Percentiles rank a stretch among this genome's conserved stretches.
phyloP scores from a whole-genome alignment of 2,329 filamentous ascomycete genomes.

The Aspergillus ruber region DNA sequence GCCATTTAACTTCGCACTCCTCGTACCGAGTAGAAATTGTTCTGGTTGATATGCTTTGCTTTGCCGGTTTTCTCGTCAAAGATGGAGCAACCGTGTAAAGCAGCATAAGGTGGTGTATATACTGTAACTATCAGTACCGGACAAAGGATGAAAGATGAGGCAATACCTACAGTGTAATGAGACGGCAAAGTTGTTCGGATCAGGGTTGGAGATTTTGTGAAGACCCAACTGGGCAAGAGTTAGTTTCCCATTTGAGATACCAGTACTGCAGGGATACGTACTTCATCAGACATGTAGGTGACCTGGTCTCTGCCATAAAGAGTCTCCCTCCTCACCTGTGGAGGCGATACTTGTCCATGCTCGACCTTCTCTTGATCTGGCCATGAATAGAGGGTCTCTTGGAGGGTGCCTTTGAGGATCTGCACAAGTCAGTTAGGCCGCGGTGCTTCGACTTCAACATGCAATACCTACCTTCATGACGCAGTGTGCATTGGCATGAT shows the following conservation, averaged over 20 bases:
- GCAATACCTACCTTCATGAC: slow-evolving; percentile 64
- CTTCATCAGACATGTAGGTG: slow-evolving; percentile 80
- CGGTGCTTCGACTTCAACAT: background rate
- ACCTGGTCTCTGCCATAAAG: slow-evolving; percentile 66
- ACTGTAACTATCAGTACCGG: slow-evolving; percentile 37
- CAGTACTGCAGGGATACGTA: slow-evolving; percentile 14
- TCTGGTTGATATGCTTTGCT: slow-evolving; percentile 63
- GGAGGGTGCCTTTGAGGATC: slow-evolving; percentile 69
- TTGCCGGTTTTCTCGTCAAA: slow-evolving; percentile 73
- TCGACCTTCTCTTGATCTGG: slow-evolving; percentile 47
- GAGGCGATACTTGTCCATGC: slow-evolving; percentile 46
- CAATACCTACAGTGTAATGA: slow-evolving; percentile 64
- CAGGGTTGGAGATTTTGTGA: slow-evolving; percentile 73
- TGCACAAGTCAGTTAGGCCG: slow-evolving; percentile 22
- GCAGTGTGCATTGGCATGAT: slow-evolving; percentile 83
- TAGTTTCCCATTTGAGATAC: background rate
- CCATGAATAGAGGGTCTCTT: slow-evolving; percentile 75
- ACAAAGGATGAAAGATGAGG: background rate
- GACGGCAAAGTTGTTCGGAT: slow-evolving; percentile 66
- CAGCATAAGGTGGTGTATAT: slow-evolving; percentile 85
- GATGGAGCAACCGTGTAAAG: slow-evolving; percentile 71
- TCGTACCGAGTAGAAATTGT: slow-evolving; percentile 62
- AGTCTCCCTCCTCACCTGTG: slow-evolving; percentile 60
- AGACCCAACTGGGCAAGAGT: slow-evolving; percentile 59
- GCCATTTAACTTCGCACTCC: slow-evolving; percentile 30